These are phyloP conservation scores for Chrysoporthe puriensis DNA, from an alignment of 2,329 filamentous ascomycete species.

Conservation along the genomic window DNA sequence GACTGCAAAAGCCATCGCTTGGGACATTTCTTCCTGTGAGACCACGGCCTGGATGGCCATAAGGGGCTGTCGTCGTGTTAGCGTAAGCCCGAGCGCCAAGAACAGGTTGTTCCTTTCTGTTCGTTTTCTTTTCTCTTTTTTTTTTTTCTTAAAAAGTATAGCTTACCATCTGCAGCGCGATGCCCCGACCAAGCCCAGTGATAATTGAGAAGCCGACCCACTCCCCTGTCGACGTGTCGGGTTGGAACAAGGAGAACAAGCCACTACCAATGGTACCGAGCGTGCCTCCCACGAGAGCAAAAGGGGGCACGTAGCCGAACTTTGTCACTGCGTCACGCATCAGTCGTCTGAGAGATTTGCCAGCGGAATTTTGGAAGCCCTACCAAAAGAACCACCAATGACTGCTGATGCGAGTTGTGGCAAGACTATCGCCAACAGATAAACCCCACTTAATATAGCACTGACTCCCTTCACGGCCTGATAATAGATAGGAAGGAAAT, in stretches of 20 bases:
- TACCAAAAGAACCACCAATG: slow-evolving; percentile 31
- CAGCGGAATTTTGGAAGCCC: not conserved
- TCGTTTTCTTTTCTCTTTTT: not conserved
- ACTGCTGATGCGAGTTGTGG: slow-evolving; percentile 24
- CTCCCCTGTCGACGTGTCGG: slow-evolving; percentile 25
- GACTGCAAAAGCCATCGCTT: slow-evolving; percentile 21
- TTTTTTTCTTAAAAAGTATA: not conserved
- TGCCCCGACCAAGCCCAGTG: slow-evolving; percentile 34
- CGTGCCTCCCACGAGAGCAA: not conserved
- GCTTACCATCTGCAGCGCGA: slow-evolving; percentile 32
- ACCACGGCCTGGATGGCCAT: slow-evolving; percentile 23
- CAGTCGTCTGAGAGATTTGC: not conserved
- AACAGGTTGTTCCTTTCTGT: too few species aligned
- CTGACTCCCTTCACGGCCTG: slow-evolving; percentile 39
- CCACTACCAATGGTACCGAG: slow-evolving; percentile 10
- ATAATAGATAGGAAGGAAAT: slow-evolving; percentile 44
- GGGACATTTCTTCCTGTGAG: slow-evolving; percentile 17
- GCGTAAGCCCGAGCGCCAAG: too few species aligned
- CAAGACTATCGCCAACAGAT: slow-evolving; percentile 37
- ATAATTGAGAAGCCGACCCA: slow-evolving; percentile 35
- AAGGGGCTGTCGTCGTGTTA: not conserved
- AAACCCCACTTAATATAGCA: slow-evolving; percentile 40
- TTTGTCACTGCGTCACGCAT: not conserved
- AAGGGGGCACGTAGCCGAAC: not conserved
- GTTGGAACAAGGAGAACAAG: slow-evolving; percentile 30